phyloP scores from a whole-genome alignment of 73 alveolate species.

The Paraurostyla sp. region DNA sequence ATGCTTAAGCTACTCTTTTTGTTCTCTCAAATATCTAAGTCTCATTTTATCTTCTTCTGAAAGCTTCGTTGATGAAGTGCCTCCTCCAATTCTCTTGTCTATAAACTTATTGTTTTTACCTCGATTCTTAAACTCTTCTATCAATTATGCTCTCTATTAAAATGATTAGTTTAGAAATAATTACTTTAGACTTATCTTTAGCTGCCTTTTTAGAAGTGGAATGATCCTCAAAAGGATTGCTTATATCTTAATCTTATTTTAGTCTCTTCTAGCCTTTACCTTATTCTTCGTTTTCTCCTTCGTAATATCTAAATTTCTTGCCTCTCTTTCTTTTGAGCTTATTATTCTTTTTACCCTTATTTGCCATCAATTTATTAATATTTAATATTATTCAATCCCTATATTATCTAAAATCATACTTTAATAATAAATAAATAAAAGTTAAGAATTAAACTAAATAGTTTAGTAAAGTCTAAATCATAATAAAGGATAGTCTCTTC shows the following conservation, averaged over 20 bases:
- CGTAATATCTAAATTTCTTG: constrained; percentile 48
- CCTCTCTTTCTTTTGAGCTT: constrained; percentile 59
- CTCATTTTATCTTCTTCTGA: constrained; percentile 53
- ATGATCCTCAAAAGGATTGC: constrained; percentile 39
- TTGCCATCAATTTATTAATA: neutral
- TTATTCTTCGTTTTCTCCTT: neutral
- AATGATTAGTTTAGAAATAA: neutral
- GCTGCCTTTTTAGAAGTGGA: neutral
- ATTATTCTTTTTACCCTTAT: constrained; percentile 2
- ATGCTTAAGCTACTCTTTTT: constrained; percentile 23
- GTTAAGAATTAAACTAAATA: neutral
- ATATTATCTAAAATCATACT: neutral
- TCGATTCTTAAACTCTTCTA: constrained; percentile 49
- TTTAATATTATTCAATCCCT: neutral
- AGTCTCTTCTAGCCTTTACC: no score
- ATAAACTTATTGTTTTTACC: constrained; percentile 44
- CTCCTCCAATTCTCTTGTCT: constrained; percentile 67
- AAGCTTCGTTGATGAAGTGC: neutral
- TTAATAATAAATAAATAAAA: neutral
- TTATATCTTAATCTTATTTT: neutral
- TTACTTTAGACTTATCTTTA: constrained; percentile 17
- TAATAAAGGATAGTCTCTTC: no score
- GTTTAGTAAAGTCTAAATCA: no score
- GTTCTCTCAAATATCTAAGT: constrained; percentile 20
- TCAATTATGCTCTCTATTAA: constrained; percentile 12